Evolutionary conservation across 495 filamentous ascomycete species (phyloP).

Genomic region (Talaromyces stipitatus): DNA sequence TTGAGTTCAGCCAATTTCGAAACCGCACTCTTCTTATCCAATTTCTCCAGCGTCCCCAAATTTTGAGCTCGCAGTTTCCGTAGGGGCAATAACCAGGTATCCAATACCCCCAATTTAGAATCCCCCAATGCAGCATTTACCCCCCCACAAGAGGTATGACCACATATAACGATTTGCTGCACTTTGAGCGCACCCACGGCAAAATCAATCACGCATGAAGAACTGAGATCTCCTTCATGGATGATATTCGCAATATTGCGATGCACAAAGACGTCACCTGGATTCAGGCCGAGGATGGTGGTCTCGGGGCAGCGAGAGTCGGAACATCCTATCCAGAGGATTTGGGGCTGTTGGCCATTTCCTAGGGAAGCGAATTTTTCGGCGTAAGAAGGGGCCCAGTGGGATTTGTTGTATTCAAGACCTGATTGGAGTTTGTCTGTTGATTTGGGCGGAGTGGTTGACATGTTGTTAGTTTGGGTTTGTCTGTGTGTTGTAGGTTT

Average conservation of each 20-base stretch:
- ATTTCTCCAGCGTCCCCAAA: conserved; percentile 33
- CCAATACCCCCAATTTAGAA: conserved; percentile 64
- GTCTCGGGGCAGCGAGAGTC: conserved; percentile 87
- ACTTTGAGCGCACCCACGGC: conserved; percentile 69
- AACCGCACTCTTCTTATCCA: conserved; percentile 39
- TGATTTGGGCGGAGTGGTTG: neutral
- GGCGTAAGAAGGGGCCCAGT: conserved; percentile 49
- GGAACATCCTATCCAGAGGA: conserved; percentile 90
- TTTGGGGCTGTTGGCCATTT: conserved; percentile 61
- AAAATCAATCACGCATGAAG: conserved; percentile 74
- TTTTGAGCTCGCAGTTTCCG: conserved; percentile 52
- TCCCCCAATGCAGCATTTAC: conserved; percentile 62
- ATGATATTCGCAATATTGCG: conserved; percentile 93
- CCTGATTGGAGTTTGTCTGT: conserved; percentile 60
- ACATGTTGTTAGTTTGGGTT: neutral
- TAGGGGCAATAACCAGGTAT: conserved; percentile 74
- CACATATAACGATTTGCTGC: conserved; percentile 76
- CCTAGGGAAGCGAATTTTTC: conserved; percentile 65
- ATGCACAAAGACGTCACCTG: conserved; percentile 88
- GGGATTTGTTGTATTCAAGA: conserved; percentile 42
- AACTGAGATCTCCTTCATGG: conserved; percentile 67
- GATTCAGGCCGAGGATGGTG: conserved; percentile 68
- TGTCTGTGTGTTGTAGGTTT: neutral
- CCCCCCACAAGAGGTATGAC: conserved; percentile 77
- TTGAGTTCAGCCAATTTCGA: conserved; percentile 60